Base-by-base conservation (phyloP, 306 rosid genomes). In the Rubus idaeus region DNA sequence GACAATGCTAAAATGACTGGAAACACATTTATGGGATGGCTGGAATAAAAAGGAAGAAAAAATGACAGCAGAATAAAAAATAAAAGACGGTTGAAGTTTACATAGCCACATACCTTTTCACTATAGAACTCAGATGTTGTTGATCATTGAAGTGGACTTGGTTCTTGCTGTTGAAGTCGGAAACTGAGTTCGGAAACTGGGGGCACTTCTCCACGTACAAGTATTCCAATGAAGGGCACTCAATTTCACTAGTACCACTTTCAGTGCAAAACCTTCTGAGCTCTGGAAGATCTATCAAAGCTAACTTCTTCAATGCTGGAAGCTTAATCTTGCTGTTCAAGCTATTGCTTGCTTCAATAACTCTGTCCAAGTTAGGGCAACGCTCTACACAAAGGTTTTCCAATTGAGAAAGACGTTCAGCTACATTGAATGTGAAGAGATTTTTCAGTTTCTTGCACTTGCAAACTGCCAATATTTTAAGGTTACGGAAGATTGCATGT, bases 321-420 rank as follows among this genome's bases (percentile, higher is more conserved):
- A 73, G 26, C 8, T 8, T 3, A 46, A 18, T 55, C 45, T 20
- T 10, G 13, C 13, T 40, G 50, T 46, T 37, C 46, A 26, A 56
- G 50, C 12, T 47, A 4, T 20, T 1, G 45, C 16, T 52, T 12
- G 18, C 7, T 18, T 49, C 26, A 50, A 76, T 76, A n/a, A 76
- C 55, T 20, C 40, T 71, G 8, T 47, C 72, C 63, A 76, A 63
- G 20, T 11, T 13, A 5, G 23, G 18, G 17, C 80, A 77, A 0
- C n/a, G 55, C 67, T 67, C 74, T 21, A 77, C 13, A 26, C 30
- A 77, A 9, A 67, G 74, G 11, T 77, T 74, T 23, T 77, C 80
- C 52, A 77, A 55, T 21, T 55, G 74, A 50, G 9, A 51, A 10
- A 77, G 55, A 41, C 68, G 21, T 42, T 41, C 64, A 23, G 10